A percentile compares a stretch with the other conserved stretches of the same genome.
These are phyloP conservation scores for Rhododendron vialii DNA, from an alignment of 148 eudicot genomes.

Conservation along the genomic window DNA sequence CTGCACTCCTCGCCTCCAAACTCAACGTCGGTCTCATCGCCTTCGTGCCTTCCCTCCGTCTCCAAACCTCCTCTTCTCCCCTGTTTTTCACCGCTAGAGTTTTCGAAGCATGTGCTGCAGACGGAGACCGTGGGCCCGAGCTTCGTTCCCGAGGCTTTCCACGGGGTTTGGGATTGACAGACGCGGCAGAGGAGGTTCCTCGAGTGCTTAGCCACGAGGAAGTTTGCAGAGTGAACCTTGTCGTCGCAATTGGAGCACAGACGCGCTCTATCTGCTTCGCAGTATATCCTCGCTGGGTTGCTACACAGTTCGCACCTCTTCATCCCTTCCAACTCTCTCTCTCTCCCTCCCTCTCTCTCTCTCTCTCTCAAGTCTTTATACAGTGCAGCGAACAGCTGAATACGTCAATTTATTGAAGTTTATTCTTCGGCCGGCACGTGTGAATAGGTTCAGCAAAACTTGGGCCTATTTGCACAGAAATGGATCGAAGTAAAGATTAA, in stretches of 20 bases:
- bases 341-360: background rate
- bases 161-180: conserved; percentile 39
- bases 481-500: no score
- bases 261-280: conserved; percentile 41
- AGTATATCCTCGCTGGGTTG: conserved; percentile 21
- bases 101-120: conserved; percentile 8
- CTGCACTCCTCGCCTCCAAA: background rate
- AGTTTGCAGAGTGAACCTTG: conserved; percentile 47
- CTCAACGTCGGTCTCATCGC: background rate
- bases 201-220: conserved; percentile 36
- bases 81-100: background rate
- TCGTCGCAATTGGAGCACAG: conserved; percentile 42
- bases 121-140: conserved; percentile 10
- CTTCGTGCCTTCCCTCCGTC: no score
- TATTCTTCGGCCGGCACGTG: background rate
- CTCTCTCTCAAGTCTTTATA: background rate
- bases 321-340: background rate
- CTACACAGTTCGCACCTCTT: conserved; percentile 35
- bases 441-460: background rate
- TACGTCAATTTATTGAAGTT: background rate
- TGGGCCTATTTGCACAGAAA: background rate
- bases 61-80: background rate
- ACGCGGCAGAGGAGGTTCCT: conserved; percentile 34
- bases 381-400: background rate
- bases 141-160: conserved; percentile 42